Evolutionary conservation across 106 monocot species (phyloP).

Genomic region (Allium sativum): DNA sequence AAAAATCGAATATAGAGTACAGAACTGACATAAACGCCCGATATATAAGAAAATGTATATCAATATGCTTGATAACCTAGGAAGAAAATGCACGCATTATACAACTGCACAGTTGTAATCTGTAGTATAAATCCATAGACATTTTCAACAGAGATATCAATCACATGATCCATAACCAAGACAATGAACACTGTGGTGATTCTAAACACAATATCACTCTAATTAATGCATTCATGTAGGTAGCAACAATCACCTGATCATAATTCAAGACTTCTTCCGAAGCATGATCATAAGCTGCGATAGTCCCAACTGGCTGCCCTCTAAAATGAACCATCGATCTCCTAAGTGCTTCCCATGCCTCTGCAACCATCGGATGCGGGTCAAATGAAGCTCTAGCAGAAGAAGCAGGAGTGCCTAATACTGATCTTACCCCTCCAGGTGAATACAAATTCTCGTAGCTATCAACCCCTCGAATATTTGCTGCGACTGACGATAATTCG

Average conservation of each 20-base stretch:
- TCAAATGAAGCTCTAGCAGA: constrained; percentile 29
- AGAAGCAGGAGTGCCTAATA: constrained; percentile 32
- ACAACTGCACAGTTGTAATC: too few species aligned
- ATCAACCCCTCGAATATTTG: constrained; percentile 24
- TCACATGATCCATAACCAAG: too few species aligned
- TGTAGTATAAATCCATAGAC: too few species aligned
- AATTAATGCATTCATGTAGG: background rate
- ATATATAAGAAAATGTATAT: too few species aligned
- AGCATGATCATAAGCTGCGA: constrained; percentile 75
- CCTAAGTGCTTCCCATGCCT: constrained; percentile 82
- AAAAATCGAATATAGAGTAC: too few species aligned
- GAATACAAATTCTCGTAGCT: constrained; percentile 52
- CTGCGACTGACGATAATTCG: constrained; percentile 36
- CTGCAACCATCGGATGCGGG: constrained; percentile 73
- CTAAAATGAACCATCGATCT: constrained; percentile 63
- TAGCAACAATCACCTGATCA: constrained; percentile 54
- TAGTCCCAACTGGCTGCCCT: constrained; percentile 78
- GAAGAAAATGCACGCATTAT: too few species aligned
- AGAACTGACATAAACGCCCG: too few species aligned
- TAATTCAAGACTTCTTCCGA: constrained; percentile 94
- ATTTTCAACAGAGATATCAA: too few species aligned
- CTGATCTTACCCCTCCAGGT: constrained; percentile 26
- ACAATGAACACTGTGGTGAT: too few species aligned
- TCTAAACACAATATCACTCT: too few species aligned
- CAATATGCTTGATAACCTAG: too few species aligned